Conservation (phyloP, 768 basidiomycete genomes). For the Phlebiopsis gigantea region DNA sequence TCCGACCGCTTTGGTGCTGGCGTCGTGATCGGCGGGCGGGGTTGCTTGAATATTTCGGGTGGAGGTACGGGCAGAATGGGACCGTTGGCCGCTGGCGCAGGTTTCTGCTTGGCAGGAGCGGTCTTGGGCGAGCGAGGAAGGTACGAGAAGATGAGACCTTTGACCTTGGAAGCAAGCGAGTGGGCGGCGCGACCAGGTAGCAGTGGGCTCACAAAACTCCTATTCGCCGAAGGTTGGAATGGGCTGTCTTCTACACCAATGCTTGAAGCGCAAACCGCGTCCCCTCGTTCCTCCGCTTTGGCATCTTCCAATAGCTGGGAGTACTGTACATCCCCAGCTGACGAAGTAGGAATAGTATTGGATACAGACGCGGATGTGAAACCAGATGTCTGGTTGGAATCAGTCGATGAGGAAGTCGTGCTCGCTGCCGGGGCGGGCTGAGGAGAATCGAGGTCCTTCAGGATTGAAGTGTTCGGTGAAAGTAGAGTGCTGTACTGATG, state of each 20-base stretch:
- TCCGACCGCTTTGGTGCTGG: slow-evolving; percentile 48
- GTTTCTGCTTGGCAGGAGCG: slow-evolving; percentile 10
- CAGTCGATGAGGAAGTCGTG: not conserved
- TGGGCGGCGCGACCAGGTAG: slow-evolving; percentile 18
- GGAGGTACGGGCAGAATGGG: slow-evolving; percentile 55
- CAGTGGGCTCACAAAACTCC: slow-evolving; percentile 2
- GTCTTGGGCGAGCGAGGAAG: slow-evolving; percentile 41
- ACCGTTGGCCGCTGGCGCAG: slow-evolving; percentile 13
- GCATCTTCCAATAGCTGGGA: slow-evolving; percentile 56
- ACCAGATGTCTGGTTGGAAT: not conserved
- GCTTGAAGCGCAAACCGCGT: not conserved
- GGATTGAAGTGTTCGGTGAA: slow-evolving; percentile 11
- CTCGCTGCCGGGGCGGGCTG: slow-evolving; percentile 9
- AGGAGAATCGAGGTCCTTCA: slow-evolving; percentile 16
- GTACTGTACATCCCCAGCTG: slow-evolving; percentile 36
- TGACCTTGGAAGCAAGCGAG: slow-evolving; percentile 46
- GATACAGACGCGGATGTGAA: not conserved
- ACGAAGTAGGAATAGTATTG: not conserved
- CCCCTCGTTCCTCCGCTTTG: slow-evolving; percentile 24
- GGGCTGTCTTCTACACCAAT: too few relatives aligned
- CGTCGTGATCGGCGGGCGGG: slow-evolving; percentile 52
- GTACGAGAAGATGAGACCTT: slow-evolving; percentile 57
- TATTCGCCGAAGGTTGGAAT: not conserved
- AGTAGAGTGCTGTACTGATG: slow-evolving; percentile 7
- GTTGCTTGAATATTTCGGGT: slow-evolving; percentile 41